Evolutionary conservation across 179 eudicot genomes (phyloP), one percentile per base, ranked within the genome.

Genomic region (Silene vulgaris): DNA sequence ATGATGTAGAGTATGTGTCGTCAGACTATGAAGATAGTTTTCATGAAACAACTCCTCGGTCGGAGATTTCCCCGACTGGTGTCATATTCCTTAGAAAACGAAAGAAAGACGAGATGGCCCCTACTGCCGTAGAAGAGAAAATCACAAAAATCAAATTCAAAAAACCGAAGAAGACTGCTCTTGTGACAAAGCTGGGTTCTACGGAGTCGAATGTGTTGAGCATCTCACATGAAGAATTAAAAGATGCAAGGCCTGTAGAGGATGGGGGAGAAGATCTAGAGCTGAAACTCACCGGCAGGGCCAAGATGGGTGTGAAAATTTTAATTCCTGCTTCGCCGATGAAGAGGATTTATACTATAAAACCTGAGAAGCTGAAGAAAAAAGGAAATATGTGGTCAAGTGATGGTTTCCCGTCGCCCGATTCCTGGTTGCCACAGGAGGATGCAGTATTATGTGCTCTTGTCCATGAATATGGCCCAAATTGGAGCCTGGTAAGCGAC

Each of bases 401-500:
- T 74, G 98, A 93, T 73, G 83, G 80, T 79, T 80, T 86, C 56
- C 94, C 98, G 11, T 81, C 85, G 12, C 97, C 97, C 28, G 99
- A 90, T 89, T 74, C 79, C 75, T 96, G 99, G 99, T 78, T 84
- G 83, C 89, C 93, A 2, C 86, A 82, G 69, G 99, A 96, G 86
- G 99, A 96, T 81, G 97, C 97, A 0, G 77, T 88, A 23, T 76
- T 96, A 75, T 96, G 98, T 88, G 97, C 97, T 77, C 79, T 87
- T 82, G 92, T 96, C 20, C 96, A 96, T 77, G 97, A 96, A 80
- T 96, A 90, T 81, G 97, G 97, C 35, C 84, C 96, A 5, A 87
- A 93, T 78, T 96, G 99, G 99, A 85, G 87, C 83, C 88, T 96
- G 81, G 97, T 84, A 40, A 96, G 98, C 83, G 99, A 96, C 71